phyloP scores from a whole-genome alignment of 2,329 filamentous ascomycete species.

The Fusarium pseudograminearum region DNA sequence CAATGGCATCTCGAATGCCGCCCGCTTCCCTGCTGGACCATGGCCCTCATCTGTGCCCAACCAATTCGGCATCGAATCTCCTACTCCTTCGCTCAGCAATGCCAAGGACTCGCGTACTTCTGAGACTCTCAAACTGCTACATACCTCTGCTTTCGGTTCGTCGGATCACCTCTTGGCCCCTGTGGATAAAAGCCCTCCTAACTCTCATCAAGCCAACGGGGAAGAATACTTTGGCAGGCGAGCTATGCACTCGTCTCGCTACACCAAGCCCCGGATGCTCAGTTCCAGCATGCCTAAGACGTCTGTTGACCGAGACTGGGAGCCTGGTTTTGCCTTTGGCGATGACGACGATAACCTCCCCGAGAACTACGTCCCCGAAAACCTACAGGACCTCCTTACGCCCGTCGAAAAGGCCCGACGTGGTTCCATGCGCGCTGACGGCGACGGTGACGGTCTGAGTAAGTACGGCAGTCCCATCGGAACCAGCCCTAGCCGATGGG shows the following conservation, averaged over 20 bases:
- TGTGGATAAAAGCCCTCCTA: slow-evolving; percentile 60
- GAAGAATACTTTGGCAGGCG: slow-evolving; percentile 78
- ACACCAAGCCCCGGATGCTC: slow-evolving; percentile 75
- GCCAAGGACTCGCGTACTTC: slow-evolving; percentile 71
- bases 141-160: slow-evolving; percentile 75
- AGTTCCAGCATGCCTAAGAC: slow-evolving; percentile 75
- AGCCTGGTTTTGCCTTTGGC: slow-evolving; percentile 76
- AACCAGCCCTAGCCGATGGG: slow-evolving; percentile 71
- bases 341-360: slow-evolving; percentile 76
- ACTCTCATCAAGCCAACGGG: slow-evolving; percentile 63
- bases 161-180: slow-evolving; percentile 71
- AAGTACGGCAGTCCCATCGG: slow-evolving; percentile 73
- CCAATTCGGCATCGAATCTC: slow-evolving; percentile 89
- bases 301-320: slow-evolving; percentile 74
- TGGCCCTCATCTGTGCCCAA: slow-evolving; percentile 94
- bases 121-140: slow-evolving; percentile 72
- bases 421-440: slow-evolving; percentile 69
- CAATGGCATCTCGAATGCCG: slow-evolving; percentile 92
- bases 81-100: slow-evolving; percentile 77
- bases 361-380: slow-evolving; percentile 77
- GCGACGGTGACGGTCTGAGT: slow-evolving; percentile 63
- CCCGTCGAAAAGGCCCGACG: slow-evolving; percentile 75
- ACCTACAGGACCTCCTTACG: slow-evolving; percentile 74
- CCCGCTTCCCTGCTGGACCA: slow-evolving; percentile 80
- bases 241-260: slow-evolving; percentile 75